phyloP scores from a whole-genome alignment of 805 yeast genomes.

The Phaffomyces antillensis region DNA sequence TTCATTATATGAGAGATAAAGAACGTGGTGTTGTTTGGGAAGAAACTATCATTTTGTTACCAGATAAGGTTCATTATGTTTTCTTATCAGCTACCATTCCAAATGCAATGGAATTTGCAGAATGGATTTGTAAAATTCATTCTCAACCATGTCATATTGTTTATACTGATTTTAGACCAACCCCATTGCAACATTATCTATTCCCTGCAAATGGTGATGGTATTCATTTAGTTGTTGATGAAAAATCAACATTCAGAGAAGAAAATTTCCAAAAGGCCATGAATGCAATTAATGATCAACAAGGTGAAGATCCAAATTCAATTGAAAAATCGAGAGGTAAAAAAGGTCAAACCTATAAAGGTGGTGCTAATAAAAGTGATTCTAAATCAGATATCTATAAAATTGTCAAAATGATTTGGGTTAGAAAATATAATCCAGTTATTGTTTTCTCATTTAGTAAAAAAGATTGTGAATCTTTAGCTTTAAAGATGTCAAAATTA shows the following conservation, averaged over 20 bases:
- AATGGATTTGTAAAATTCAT: conserved; percentile 95
- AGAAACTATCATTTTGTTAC: conserved; percentile 90
- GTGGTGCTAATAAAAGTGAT: conserved; percentile 57
- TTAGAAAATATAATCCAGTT: conserved; percentile 93
- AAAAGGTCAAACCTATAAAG: conserved; percentile 77
- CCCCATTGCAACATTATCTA: conserved; percentile 94
- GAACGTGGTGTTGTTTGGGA: conserved; percentile 99
- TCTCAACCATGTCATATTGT: conserved; percentile 97
- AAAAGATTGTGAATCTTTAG: conserved; percentile 92
- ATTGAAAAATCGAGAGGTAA: conserved; percentile 55
- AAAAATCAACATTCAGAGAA: conserved; percentile 91
- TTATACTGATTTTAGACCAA: conserved; percentile 97
- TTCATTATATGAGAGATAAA: conserved; percentile 96
- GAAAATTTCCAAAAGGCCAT: conserved; percentile 98
- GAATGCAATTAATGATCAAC: conserved; percentile 79
- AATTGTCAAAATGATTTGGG: conserved; percentile 96
- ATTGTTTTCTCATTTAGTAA: conserved; percentile 97
- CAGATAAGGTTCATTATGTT: conserved; percentile 93
- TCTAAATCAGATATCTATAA: conserved; percentile 83
- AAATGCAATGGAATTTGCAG: conserved; percentile 96
- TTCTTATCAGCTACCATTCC: conserved; percentile 96
- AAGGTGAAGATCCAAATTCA: conserved; percentile 78
- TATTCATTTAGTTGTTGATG: conserved; percentile 94
- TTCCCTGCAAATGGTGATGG: conserved; percentile 99
- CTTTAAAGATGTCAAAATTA: conserved; percentile 89